A percentile compares a stretch with the other conserved stretches of the same genome.
These are phyloP conservation scores for Cladosporium sphaerospermum DNA, from an alignment of 2,329 filamentous ascomycete species.

Conservation along the genomic window DNA sequence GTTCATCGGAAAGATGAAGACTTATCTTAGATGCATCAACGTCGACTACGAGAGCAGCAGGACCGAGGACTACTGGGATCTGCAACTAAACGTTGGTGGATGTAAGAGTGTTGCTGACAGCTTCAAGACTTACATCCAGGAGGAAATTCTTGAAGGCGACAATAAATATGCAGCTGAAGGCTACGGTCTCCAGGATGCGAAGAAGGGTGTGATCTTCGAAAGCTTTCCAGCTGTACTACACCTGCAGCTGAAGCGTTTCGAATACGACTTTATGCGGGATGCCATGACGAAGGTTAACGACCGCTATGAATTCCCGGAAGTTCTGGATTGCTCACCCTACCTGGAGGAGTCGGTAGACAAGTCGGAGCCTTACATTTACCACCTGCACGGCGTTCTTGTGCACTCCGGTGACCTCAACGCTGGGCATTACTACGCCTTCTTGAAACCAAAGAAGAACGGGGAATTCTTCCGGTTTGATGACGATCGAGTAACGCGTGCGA, in stretches of 20 bases:
- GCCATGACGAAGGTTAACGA: conserved; percentile 99
- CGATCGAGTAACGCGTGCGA: conserved; percentile 92
- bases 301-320: conserved; percentile 80
- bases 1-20: conserved; percentile 97
- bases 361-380: conserved; percentile 85
- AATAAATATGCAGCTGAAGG: conserved; percentile 97
- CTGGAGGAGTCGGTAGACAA: conserved; percentile 78
- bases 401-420: conserved; percentile 96
- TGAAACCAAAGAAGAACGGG: conserved; percentile 88
- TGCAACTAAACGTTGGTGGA: conserved; percentile 91
- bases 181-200: conserved; percentile 88
- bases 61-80: conserved; percentile 97
- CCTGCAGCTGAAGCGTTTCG: conserved; percentile 92
- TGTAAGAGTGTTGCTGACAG: conserved; percentile 91
- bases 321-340: conserved; percentile 79
- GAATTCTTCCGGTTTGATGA: conserved; percentile 97
- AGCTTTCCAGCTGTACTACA: conserved; percentile 91
- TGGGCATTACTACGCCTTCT: conserved; percentile 95
- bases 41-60: conserved; percentile 95
- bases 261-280: conserved; percentile 93
- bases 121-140: conserved; percentile 92
- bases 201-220: conserved; percentile 96
- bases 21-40: conserved; percentile 97
- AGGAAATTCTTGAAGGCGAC: conserved; percentile 94
- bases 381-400: conserved; percentile 89